phyloP scores from a whole-genome alignment of 148 eudicot species.

The Silene conica region DNA sequence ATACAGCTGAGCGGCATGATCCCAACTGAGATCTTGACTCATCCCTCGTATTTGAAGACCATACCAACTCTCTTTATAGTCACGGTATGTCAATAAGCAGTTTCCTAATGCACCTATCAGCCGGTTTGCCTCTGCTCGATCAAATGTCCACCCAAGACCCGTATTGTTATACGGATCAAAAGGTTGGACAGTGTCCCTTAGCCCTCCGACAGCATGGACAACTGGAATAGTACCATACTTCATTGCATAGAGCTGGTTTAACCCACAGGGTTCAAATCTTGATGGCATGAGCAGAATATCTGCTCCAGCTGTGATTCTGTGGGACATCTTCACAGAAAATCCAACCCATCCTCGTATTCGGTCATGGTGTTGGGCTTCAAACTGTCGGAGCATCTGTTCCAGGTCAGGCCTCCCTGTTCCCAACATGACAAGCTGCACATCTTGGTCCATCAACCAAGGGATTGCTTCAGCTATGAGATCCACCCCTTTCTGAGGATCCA shows the following conservation, averaged over 20 bases:
- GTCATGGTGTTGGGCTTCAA: slow-evolving; percentile 57
- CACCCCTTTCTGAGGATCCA: slow-evolving; percentile 84
- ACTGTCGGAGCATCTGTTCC: slow-evolving; percentile 71
- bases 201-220: slow-evolving; percentile 96
- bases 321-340: slow-evolving; percentile 81
- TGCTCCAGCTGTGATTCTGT: slow-evolving; percentile 88
- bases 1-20: slow-evolving; percentile 67
- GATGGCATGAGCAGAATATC: slow-evolving; percentile 96
- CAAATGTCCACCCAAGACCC: slow-evolving; percentile 88
- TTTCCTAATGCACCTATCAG: slow-evolving; percentile 71
- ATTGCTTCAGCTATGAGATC: slow-evolving; percentile 85
- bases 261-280: slow-evolving; percentile 94
- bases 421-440: slow-evolving; percentile 81
- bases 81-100: slow-evolving; percentile 60
- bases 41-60: slow-evolving; percentile 81
- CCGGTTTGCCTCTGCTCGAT: slow-evolving; percentile 54
- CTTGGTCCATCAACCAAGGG: slow-evolving; percentile 87
- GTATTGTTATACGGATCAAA: slow-evolving; percentile 71
- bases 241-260: slow-evolving; percentile 96
- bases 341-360: slow-evolving; percentile 86
- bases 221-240: slow-evolving; percentile 87
- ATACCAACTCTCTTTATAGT: slow-evolving; percentile 73
- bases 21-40: slow-evolving; percentile 85
- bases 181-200: slow-evolving; percentile 82
- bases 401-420: slow-evolving; percentile 81